Base-by-base conservation (phyloP, 2,329 filamentous ascomycete genomes). In the Aphanoascus verrucosus region DNA sequence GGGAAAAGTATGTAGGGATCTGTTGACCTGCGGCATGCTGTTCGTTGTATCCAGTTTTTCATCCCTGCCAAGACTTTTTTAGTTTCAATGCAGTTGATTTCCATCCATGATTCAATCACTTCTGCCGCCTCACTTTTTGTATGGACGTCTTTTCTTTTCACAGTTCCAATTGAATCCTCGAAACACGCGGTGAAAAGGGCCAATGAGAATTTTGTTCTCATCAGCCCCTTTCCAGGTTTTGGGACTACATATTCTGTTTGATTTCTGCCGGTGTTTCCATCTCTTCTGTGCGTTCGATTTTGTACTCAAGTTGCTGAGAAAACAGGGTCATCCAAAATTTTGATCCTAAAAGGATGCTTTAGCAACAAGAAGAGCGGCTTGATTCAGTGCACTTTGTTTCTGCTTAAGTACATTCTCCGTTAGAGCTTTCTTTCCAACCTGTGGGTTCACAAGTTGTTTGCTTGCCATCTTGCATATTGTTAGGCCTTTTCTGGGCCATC, bases 391-490 rank as follows among this genome's bases (percentile, higher is more conserved):
- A 32, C 51, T 42, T 45, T 51, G 28, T 44, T 31, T 51, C 34
- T 46, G 41, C 50, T 46, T 12, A 28, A 32, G 31, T 28, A 52
- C 19, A 45, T 40, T 35, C 40, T 38, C 28, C 20, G 38, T 40
- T 52, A 41, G 17, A 15, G 32, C 38, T 38, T 52, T 54, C 23
- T 46, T 15, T 53, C 53, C 40, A 48, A 49, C 51, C 48, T 53
- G 51, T 55, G 48, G 17, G 31, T 52, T 57, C 55, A 53, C 45
- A 55, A 52, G 55, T 57, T 53, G 43, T 50, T 57, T 55, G 52
- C 49, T 57, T 55, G 52, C 49, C 49, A 46, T 54, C 38, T 54
- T 53, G 46, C 50, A 52, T 28, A 28, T 28, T 28, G 7, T 15
- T 47, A 28, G 40, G 15, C 17, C 40, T 42, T 45, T 45, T 11